A percentile compares a stretch with the other conserved stretches of the same genome.
Evolutionary conservation across 345 rosid genomes (phyloP).

Genomic region (Melaleuca alternifolia): DNA sequence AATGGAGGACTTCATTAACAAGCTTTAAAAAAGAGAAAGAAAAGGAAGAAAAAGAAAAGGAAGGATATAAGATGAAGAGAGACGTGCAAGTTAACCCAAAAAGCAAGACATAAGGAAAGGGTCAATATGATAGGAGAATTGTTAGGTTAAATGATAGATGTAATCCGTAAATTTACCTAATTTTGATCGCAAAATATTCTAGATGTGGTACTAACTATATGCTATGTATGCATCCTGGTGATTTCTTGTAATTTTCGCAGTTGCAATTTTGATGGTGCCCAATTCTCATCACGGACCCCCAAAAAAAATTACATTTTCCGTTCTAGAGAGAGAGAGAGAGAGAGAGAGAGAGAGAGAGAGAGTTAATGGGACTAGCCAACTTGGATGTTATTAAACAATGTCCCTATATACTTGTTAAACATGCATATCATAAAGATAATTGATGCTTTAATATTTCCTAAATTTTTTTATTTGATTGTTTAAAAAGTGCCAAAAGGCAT

Average conservation of each 20-base stretch:
- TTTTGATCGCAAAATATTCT: no score
- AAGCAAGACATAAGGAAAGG: background rate
- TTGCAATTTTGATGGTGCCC: no score
- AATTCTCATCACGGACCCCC: no score
- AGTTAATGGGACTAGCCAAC: background rate
- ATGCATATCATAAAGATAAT: no score
- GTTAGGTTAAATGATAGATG: background rate
- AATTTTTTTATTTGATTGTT: no score
- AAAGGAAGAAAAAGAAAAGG: background rate
- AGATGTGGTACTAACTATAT: background rate
- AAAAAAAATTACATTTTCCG: no score
- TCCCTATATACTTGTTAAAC: no score
- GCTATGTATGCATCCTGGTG: background rate
- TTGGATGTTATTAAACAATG: background rate
- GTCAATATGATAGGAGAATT: background rate
- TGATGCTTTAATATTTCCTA: no score
- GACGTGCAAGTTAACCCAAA: background rate
- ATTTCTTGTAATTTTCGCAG: no score
- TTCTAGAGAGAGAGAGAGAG: no score
- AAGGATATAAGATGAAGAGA: background rate
- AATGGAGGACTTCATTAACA: background rate
- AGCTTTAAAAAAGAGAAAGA: background rate
- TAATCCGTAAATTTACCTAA: background rate
- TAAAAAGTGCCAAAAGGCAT: no score
- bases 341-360: background rate